Conservation (phyloP, 2,329 filamentous ascomycete genomes). For the Colletotrichum tabaci region DNA sequence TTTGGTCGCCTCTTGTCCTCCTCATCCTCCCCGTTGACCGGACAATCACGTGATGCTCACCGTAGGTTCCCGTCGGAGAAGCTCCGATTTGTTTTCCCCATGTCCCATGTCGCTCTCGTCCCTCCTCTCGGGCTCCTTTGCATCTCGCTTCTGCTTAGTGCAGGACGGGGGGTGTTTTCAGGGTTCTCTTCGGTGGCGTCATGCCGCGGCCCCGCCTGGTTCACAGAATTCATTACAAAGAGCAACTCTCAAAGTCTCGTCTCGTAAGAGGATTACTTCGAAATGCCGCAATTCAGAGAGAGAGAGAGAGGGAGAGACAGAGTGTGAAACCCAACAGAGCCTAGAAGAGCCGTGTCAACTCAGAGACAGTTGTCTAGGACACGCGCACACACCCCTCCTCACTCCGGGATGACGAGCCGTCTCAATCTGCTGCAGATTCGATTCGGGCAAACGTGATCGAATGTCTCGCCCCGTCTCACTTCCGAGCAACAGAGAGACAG, state of each 20-base stretch:
- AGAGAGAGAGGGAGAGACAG: too few species aligned
- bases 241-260: not conserved
- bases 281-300: not conserved
- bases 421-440: not conserved
- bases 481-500: not conserved
- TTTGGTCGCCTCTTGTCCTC: not conserved
- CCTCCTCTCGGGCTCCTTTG: not conserved
- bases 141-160: not conserved
- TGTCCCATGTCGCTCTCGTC: not conserved
- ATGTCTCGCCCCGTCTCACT: conserved; percentile 10
- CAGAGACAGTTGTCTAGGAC: conserved; percentile 1
- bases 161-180: not conserved
- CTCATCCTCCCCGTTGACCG: not conserved
- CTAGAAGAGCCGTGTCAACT: not conserved
- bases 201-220: not conserved
- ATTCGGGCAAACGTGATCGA: not conserved
- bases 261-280: not conserved
- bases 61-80: not conserved
- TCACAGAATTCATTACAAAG: not conserved
- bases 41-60: not conserved
- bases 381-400: too few species aligned
- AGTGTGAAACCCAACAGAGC: not conserved
- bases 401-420: not conserved
- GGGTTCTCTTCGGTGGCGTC: conserved; percentile 10
- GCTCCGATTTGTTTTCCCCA: not conserved